Evolutionary conservation across 2,329 filamentous ascomycete genomes (phyloP).

Genomic region (Calycina herbarum): DNA sequence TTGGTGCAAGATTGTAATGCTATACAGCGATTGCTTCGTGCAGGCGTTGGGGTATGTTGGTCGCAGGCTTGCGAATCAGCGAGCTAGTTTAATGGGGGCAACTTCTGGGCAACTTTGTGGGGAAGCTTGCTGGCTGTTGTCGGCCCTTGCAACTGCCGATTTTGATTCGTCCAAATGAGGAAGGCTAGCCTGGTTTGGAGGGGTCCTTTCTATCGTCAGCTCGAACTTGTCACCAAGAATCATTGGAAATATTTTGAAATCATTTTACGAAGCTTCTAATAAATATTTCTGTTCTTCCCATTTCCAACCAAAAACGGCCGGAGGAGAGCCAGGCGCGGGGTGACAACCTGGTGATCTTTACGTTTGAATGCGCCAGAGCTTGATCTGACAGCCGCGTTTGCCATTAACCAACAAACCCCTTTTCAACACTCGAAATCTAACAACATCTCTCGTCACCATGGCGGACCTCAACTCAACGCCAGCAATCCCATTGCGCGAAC

Average conservation of each 20-base stretch:
- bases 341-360: background rate
- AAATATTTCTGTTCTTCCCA: too few relatives aligned
- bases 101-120: conserved; percentile 1
- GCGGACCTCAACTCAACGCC: background rate
- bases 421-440: background rate
- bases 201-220: too few relatives aligned
- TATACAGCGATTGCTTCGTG: background rate
- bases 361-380: background rate
- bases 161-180: too few relatives aligned
- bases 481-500: conserved; percentile 5
- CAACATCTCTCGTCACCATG: conserved; percentile 1
- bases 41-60: too few relatives aligned
- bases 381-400: conserved; percentile 1
- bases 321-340: too few relatives aligned
- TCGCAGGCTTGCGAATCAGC: background rate
- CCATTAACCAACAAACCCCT: background rate
- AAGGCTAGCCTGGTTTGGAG: too few relatives aligned
- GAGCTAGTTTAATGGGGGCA: background rate
- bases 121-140: background rate
- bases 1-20: background rate
- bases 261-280: too few relatives aligned
- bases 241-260: too few relatives aligned
- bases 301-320: too few relatives aligned
- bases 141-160: background rate
- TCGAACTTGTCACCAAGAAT: too few relatives aligned